A percentile compares a stretch with the other conserved stretches of the same genome.
Evolutionary conservation across 78 protist genomes (phyloP).

Genomic region (Cavenderia fasciculata): DNA sequence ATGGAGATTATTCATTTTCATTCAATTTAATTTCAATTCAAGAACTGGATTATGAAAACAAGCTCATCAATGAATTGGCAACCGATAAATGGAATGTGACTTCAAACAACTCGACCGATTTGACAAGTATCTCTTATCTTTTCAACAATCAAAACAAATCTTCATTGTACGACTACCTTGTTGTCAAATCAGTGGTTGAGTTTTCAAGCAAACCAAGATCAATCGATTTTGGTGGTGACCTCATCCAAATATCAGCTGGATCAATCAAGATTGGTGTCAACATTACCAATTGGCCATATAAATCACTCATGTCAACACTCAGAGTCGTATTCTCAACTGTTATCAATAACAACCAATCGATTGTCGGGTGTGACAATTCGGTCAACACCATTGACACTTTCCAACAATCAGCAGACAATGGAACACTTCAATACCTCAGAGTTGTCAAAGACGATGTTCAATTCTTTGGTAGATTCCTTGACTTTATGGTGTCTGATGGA

Average conservation of each 20-base stretch:
- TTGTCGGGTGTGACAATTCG: no score
- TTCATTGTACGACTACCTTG: no score
- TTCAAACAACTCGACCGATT: no score
- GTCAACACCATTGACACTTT: no score
- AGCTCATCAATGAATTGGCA: no score
- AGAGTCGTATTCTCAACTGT: not conserved
- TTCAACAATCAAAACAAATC: no score
- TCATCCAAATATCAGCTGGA: not conserved
- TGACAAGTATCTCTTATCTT: no score
- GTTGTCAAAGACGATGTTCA: not conserved
- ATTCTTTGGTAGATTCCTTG: conserved; percentile 1
- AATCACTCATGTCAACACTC: not conserved
- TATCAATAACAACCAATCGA: not conserved
- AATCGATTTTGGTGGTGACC: not conserved
- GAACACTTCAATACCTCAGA: not conserved
- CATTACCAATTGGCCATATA: not conserved
- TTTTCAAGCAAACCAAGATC: not conserved
- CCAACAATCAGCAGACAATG: not conserved
- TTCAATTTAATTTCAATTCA: no score
- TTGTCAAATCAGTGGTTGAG: no score
- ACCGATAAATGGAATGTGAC: no score
- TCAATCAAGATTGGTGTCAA: not conserved
- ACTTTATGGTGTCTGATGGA: not conserved
- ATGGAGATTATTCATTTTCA: no score
- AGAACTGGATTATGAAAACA: no score